Conservation (phyloP, 306 rosid genomes). For the Castanopsis chinensis region DNA sequence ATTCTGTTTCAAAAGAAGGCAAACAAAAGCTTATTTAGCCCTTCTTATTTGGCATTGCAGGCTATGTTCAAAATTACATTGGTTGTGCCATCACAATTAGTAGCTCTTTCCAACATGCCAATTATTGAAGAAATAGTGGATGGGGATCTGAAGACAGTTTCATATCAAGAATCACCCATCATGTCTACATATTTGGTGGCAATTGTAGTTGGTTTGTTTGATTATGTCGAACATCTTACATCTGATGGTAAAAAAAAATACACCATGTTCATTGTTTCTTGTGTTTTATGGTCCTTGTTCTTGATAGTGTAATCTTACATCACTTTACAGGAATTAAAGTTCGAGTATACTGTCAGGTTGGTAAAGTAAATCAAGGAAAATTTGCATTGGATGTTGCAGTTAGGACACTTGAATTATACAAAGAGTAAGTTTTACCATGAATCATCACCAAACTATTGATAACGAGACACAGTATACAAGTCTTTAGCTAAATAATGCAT, state of each 20-base stretch:
- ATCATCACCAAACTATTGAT: background rate
- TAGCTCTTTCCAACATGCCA: conserved; percentile 95
- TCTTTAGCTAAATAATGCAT: background rate
- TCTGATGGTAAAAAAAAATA: conserved; percentile 59
- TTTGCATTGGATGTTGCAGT: conserved; percentile 86
- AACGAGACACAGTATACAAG: background rate
- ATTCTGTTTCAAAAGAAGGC: background rate
- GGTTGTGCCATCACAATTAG: conserved; percentile 71
- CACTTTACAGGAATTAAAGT: conserved; percentile 79
- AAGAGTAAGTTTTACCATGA: conserved; percentile 51
- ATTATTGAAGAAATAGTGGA: conserved; percentile 56
- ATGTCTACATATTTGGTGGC: conserved; percentile 97
- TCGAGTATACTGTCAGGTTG: conserved; percentile 88
- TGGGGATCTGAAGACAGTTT: conserved; percentile 62
- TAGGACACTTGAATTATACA: conserved; percentile 69
- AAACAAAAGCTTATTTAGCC: background rate
- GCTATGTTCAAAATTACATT: conserved; percentile 80
- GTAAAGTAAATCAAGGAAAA: conserved; percentile 80
- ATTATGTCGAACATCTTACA: conserved; percentile 85
- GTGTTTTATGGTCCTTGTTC: background rate
- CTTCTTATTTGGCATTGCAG: conserved; percentile 32
- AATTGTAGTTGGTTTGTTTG: conserved; percentile 83
- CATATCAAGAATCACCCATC: conserved; percentile 74
- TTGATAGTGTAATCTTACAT: conserved; percentile 44
- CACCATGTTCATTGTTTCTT: conserved; percentile 1